Base-by-base conservation (phyloP, 2,329 filamentous ascomycete species). In the Grosmannia huntii region DNA sequence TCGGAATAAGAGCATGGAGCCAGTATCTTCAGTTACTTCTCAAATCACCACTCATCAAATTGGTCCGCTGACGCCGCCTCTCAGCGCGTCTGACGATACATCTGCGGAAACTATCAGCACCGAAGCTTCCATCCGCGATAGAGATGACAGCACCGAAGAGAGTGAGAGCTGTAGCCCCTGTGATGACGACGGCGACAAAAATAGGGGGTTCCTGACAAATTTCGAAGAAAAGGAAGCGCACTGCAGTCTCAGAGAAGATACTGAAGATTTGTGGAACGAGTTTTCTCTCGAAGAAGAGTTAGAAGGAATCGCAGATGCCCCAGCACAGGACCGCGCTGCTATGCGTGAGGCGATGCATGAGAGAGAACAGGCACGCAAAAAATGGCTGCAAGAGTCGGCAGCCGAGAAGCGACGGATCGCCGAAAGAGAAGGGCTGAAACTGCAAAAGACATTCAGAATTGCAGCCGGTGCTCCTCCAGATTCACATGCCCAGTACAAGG, bases 251-350 rank as follows among this genome's bases (percentile, higher is more conserved):
- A 33, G 31, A 33, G 31, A 33, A 33, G 31, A 33, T 44, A 19
- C 16, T n/a, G 25, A 50, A 16, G 16, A 50, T 7, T 5, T 12
- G 46, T 25, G 50, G 41, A 46, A 59, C 2, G 59, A 62, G 28
- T 61, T 62, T 12, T 57, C 62, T 0, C 56, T 63, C 0, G 62
- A 63, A 14, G 62, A 63, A 53, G 62, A 63, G 19, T 54, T 63
- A 0, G 62, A 59, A 16, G 62, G 62, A 2, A 63, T 63, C 12
- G 50, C 57, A 0, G 61, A 61, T 21, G 61, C 61, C 1, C 62
- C 62, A 1, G 46, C 23, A 1, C 28, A 56, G 1, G 58, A 59
- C 3, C 57, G 58, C 5, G 58, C 48, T 1, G 55, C 58, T 19
- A 58, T 63, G 58, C 59, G 62, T 1, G 21, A 9, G 2, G 57